Base-by-base conservation (phyloP, 2,329 filamentous ascomycete genomes). In the Fusarium sp. region DNA sequence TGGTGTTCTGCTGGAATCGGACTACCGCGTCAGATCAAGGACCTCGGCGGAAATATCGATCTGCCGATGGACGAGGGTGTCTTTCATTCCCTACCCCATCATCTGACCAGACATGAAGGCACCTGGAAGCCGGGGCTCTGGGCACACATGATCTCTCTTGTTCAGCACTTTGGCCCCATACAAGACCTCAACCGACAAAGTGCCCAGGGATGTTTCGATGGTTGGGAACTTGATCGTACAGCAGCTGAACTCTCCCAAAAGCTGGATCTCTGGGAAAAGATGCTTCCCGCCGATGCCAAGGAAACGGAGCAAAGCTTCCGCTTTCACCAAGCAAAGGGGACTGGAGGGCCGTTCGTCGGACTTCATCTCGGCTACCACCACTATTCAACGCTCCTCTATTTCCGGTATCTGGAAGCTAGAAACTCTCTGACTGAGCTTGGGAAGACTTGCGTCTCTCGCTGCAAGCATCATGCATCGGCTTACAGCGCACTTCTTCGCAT, bases 311-410 rank as follows among this genome's bases (percentile, higher is more conserved):
- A 66, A 25, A 82, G 79, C 36, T 67, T 82, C 9, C 47, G 74
- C 6, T 45, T 40, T 2, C 79, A 84, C 18, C 31, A 42, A 22
- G 14, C 57, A 2, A 36, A 58, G 14, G 79, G 81, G 9, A 71
- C 78, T 1, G 83, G 82, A 9, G 76, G 81, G 0, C 69, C 77
- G 0, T 83, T 84, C 29, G 72, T 84, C 4, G 80, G 81, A 16
- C 70, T 84, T n/a, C 82, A 84, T 61, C 65, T 84, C 1, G 81
- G 79, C 1, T 83, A 79, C 63, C 79, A 84, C 54, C 81, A 85
- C 66, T 85, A 84, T 65, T 73, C 79, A 1, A 82, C 79, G 0
- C 67, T 84, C n/a, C 78, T 85, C 13, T 84, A 80, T 60, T 85
- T 82, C 64, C 81, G 78, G 16, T 84, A 80, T 59, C 78, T 84